Conservation (phyloP, 2,329 filamentous ascomycete genomes). For the Domatiomyces catenatus region DNA sequence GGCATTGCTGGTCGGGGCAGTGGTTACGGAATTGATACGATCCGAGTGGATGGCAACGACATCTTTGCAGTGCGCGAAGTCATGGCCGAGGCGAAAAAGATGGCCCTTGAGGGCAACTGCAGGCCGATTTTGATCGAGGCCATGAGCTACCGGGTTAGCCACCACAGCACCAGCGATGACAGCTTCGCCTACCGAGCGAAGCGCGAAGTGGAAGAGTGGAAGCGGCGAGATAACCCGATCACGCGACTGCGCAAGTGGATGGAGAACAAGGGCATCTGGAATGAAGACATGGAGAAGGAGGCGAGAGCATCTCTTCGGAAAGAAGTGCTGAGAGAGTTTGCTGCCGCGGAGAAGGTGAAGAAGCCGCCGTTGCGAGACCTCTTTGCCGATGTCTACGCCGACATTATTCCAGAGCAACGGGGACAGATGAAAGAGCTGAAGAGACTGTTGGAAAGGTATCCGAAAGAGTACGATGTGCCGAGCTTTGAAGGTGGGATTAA, state of each 20-base stretch:
- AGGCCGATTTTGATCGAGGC: slow-evolving; percentile 78
- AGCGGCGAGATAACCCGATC: slow-evolving; percentile 74
- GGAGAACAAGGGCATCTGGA: slow-evolving; percentile 68
- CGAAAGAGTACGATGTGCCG: slow-evolving; percentile 74
- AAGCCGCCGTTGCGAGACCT: slow-evolving; percentile 38
- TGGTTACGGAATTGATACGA: slow-evolving; percentile 87
- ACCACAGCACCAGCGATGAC: slow-evolving; percentile 94
- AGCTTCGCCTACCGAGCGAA: slow-evolving; percentile 89
- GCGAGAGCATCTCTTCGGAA: slow-evolving; percentile 51
- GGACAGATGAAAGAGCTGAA: slow-evolving; percentile 63
- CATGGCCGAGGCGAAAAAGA: slow-evolving; percentile 57
- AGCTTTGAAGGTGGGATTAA: slow-evolving; percentile 60
- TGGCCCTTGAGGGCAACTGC: slow-evolving; percentile 68
- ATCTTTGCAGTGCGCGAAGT: slow-evolving; percentile 76
- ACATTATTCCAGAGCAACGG: slow-evolving; percentile 62
- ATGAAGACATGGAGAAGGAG: slow-evolving; percentile 65
- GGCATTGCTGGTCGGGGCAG: slow-evolving; percentile 76
- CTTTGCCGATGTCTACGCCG: slow-evolving; percentile 82
- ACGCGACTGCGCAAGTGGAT: slow-evolving; percentile 79
- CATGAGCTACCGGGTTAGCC: slow-evolving; percentile 95
- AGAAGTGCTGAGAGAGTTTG: slow-evolving; percentile 70
- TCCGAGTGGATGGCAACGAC: slow-evolving; percentile 87
- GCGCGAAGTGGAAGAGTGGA: slow-evolving; percentile 92
- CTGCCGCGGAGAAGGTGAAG: slow-evolving; percentile 47
- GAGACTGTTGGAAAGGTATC: slow-evolving; percentile 66